A percentile compares a stretch with the other conserved stretches of the same genome.
Conservation (phyloP, 1,284 basidiomycete species). For the Phellopilus nigrolimitatus region DNA sequence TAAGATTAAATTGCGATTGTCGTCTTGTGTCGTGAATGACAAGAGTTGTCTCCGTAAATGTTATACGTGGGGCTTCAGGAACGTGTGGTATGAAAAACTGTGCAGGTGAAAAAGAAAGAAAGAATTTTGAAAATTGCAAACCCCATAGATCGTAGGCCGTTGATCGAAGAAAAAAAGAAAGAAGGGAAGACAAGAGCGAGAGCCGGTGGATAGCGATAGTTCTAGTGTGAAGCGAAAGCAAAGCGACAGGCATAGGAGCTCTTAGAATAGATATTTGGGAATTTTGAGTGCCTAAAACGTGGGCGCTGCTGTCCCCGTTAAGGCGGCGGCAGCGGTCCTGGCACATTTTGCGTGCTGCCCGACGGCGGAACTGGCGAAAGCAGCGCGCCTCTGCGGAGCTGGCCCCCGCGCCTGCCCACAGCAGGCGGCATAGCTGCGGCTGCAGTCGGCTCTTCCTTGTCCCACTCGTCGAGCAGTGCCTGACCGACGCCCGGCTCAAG, state of each 20-base stretch:
- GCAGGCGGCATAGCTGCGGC: not conserved
- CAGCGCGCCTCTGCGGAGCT: not conserved
- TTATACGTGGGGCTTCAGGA: not conserved
- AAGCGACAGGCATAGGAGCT: not conserved
- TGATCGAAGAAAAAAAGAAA: too few relatives aligned
- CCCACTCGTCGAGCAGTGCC: slow-evolving; percentile 76
- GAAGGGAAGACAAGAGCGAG: too few relatives aligned
- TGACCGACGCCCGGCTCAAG: slow-evolving; percentile 80
- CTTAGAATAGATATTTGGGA: not conserved
- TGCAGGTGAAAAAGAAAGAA: not conserved
- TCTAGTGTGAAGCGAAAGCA: too few relatives aligned
- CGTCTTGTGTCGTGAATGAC: slow-evolving; percentile 47
- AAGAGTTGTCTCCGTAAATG: slow-evolving; percentile 31
- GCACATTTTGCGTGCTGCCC: not conserved
- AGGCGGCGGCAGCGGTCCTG: not conserved
- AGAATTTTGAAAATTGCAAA: not conserved
- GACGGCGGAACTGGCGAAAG: not conserved
- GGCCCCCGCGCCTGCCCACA: not conserved
- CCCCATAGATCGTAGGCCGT: not conserved
- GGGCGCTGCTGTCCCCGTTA: not conserved
- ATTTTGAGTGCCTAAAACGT: not conserved
- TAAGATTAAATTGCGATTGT: not conserved
- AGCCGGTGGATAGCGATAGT: too few relatives aligned
- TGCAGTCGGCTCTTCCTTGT: slow-evolving; percentile 24
- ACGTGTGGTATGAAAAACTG: not conserved